These are phyloP conservation scores for Pythium sp. DNA, from an alignment of 352 stramenopile species.

Conservation along the genomic window DNA sequence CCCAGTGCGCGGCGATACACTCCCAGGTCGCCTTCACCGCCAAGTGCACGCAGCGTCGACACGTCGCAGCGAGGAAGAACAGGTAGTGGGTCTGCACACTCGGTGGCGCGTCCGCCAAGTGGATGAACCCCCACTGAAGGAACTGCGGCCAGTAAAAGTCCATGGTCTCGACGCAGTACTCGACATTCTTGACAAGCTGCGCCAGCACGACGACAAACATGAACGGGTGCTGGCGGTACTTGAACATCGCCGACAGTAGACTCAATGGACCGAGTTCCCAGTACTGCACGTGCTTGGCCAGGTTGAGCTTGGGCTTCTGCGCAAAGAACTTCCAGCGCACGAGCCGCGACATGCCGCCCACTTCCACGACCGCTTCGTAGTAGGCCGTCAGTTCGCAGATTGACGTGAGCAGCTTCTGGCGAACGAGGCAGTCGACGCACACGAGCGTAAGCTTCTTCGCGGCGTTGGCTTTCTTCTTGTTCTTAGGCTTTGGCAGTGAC, in stretches of 20 bases:
- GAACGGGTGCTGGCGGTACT: conserved; percentile 64
- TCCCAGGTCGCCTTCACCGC: conserved; percentile 63
- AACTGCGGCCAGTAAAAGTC: conserved; percentile 75
- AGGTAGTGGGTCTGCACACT: conserved; percentile 64
- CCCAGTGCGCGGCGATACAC: conserved; percentile 60
- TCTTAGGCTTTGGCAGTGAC: conserved; percentile 20
- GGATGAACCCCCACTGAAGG: conserved; percentile 59
- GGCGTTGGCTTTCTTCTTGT: neutral
- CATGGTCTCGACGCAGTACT: conserved; percentile 51
- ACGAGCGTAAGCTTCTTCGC: conserved; percentile 22
- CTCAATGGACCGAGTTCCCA: conserved; percentile 43
- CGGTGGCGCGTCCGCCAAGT: conserved; percentile 38
- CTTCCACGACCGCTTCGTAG: conserved; percentile 35
- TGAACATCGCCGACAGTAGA: conserved; percentile 60
- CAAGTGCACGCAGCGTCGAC: conserved; percentile 51
- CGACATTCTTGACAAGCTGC: conserved; percentile 55
- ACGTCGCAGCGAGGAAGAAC: conserved; percentile 51
- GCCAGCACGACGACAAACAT: conserved; percentile 68
- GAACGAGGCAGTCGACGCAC: conserved; percentile 48
- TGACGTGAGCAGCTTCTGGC: conserved; percentile 45
- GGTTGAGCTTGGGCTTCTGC: conserved; percentile 40
- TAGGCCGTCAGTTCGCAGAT: conserved; percentile 23
- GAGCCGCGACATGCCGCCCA: conserved; percentile 45
- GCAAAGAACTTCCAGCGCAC: conserved; percentile 57
- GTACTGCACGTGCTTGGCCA: conserved; percentile 39